Percentiles rank a stretch among this genome's conserved stretches.
Evolutionary conservation across 306 rosid genomes (phyloP).

Genomic region (Neltuma alba): DNA sequence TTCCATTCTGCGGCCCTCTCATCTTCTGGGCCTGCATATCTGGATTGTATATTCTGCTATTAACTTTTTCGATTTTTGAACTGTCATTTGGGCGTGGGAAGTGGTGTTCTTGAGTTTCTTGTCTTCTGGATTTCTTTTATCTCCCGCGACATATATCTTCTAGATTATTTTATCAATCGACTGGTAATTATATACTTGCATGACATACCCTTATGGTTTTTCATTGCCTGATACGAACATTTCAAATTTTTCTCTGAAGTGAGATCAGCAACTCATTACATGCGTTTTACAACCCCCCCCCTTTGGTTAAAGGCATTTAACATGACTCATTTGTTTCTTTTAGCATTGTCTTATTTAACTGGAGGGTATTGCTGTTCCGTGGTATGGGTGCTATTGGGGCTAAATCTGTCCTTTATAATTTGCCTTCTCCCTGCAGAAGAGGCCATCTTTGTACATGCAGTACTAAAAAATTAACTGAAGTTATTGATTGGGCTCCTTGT

Average conservation of each 20-base stretch:
- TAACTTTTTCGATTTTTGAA: constrained; percentile 33
- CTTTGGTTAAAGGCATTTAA: constrained; percentile 19
- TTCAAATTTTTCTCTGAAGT: constrained; percentile 28
- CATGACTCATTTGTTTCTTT: constrained; percentile 11
- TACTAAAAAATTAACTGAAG: constrained; percentile 28
- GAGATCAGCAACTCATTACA: neutral
- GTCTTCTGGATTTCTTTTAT: constrained; percentile 6
- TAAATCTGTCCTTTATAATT: constrained; percentile 19
- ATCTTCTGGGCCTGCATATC: neutral
- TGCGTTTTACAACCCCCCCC: constrained; percentile 26
- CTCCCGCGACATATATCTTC: neutral
- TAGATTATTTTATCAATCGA: constrained; percentile 8
- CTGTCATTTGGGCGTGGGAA: constrained; percentile 14
- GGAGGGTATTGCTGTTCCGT: neutral
- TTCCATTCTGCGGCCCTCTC: constrained; percentile 19
- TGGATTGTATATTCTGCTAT: neutral
- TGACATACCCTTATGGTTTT: constrained; percentile 24
- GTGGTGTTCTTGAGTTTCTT: neutral
- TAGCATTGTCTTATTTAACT: constrained; percentile 19
- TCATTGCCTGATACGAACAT: neutral
- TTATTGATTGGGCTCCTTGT: constrained; percentile 44
- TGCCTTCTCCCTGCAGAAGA: constrained; percentile 53
- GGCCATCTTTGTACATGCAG: constrained; percentile 36
- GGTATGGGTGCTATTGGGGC: constrained; percentile 17
- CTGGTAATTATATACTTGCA: constrained; percentile 24